A percentile compares a stretch with the other conserved stretches of the same genome.
phyloP scores from a whole-genome alignment of 768 basidiomycete genomes.

The Pisolithus sp. region DNA sequence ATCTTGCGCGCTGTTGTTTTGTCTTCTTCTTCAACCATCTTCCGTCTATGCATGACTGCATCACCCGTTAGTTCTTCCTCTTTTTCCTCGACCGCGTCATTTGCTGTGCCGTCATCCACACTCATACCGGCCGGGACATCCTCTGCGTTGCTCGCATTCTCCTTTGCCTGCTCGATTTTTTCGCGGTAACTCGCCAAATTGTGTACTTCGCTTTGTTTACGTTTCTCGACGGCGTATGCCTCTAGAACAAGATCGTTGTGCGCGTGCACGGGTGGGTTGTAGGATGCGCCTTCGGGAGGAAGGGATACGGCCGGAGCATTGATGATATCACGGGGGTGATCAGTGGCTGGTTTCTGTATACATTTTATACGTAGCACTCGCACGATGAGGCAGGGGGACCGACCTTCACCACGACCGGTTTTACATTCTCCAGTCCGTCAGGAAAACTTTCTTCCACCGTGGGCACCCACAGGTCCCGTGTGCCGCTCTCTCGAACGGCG shows the following conservation, averaged over 20 bases:
- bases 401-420: conserved; percentile 50
- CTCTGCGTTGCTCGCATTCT: conserved; percentile 20
- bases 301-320: conserved; percentile 56
- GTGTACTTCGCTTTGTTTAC: conserved; percentile 45
- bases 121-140: conserved; percentile 60
- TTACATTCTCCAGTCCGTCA: conserved; percentile 33
- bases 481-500: conserved; percentile 62
- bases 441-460: conserved; percentile 33
- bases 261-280: conserved; percentile 74
- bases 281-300: conserved; percentile 82
- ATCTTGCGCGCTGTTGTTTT: conserved; percentile 63
- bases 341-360: conserved; percentile 43
- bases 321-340: conserved; percentile 46
- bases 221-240: conserved; percentile 63
- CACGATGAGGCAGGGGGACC: conserved; percentile 1
- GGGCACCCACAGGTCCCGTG: conserved; percentile 57
- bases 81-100: conserved; percentile 38
- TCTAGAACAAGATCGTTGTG: conserved; percentile 65
- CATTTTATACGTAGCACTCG: not conserved
- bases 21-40: conserved; percentile 47
- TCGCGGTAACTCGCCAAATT: conserved; percentile 48
- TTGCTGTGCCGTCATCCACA: conserved; percentile 38
- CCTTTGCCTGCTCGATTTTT: conserved; percentile 46
- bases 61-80: conserved; percentile 27
- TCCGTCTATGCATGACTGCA: conserved; percentile 31